Base-by-base conservation (phyloP, 1,139 yeast species). In the Chernovozyma sophiae-reginae region DNA sequence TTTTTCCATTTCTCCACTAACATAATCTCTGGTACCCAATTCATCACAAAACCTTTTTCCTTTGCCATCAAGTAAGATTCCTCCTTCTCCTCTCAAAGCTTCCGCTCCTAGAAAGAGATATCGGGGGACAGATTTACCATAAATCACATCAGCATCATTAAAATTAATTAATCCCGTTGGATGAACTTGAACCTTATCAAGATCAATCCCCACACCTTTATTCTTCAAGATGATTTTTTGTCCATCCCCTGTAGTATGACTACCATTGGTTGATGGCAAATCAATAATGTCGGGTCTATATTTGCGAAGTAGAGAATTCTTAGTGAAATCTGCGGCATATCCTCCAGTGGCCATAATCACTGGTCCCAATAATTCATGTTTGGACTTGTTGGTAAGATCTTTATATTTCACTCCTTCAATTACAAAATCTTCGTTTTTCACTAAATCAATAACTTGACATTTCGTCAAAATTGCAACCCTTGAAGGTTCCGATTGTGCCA, bases 261-360 rank as follows among this genome's bases (percentile, higher is more conserved):
- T 67, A 13, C 89, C 86, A 52, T 84, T 83, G 1, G 94, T 83
- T 0, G 90, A 79, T 18, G 92, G 86, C 31, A 82, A 64, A 34
- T 71, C 68, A 30, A 68, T 64, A 33, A 81, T 65, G 39, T 81
- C 83, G 0, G 90, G 89, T 17, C 86, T 71, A 49, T 74, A 74
- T 51, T 75, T 68, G 39, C 68, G 58, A 41, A 77, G 61, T 39
- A 77, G 61, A 15, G 77, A 72, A 43, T 70, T 64, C 43, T 70
- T 70, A 31, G 77, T 72, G 56, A 79, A 72, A 56, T 79, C 74
- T 35, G 79, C 75, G 41, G 81, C 81, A 62, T 72, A 85, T 2
- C 95, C 95, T 36, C 95, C 95, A 2, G 95, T 83, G 25, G 90
- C 80, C 63, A 86, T 68, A 26, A 86, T 74, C 2, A 85, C 86